Percentiles rank a stretch among this genome's conserved stretches.
These are phyloP conservation scores for Botrytis aclada DNA, from an alignment of 2,329 filamentous ascomycete species.

Conservation along the genomic window DNA sequence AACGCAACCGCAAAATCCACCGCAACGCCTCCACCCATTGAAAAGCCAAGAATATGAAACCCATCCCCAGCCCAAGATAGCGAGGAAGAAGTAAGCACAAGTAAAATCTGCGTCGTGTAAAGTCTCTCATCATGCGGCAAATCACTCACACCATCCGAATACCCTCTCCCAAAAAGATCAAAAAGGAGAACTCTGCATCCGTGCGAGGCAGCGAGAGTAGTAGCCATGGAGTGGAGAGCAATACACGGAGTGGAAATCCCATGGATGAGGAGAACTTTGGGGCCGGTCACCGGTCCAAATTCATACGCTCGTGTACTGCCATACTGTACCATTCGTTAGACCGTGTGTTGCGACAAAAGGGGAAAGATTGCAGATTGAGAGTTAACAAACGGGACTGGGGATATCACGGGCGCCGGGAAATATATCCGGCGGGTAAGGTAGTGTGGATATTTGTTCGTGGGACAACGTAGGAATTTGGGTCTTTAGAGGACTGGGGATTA, in stretches of 20 bases:
- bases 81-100: constrained; percentile 60
- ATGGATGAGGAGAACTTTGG: constrained; percentile 72
- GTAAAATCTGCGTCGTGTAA: constrained; percentile 63
- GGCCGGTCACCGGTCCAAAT: constrained; percentile 70
- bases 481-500: constrained; percentile 29
- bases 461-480: constrained; percentile 29
- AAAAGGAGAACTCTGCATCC: constrained; percentile 80
- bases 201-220: constrained; percentile 55
- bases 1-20: constrained; percentile 69
- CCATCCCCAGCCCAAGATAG: constrained; percentile 51
- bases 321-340: constrained; percentile 43
- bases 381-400: constrained; percentile 46
- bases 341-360: background rate
- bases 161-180: constrained; percentile 75
- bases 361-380: background rate
- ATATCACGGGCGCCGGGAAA: constrained; percentile 70
- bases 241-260: constrained; percentile 79
- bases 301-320: constrained; percentile 74
- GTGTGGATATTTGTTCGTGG: constrained; percentile 38
- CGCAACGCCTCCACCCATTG: constrained; percentile 71
- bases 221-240: constrained; percentile 63
- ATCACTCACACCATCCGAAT: constrained; percentile 57
- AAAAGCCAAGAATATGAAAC: constrained; percentile 76
- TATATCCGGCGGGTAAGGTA: constrained; percentile 66
- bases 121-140: constrained; percentile 61